These are phyloP conservation scores for Scheffersomyces stipitis DNA, from an alignment of 805 yeast species.

Conservation along the genomic window DNA sequence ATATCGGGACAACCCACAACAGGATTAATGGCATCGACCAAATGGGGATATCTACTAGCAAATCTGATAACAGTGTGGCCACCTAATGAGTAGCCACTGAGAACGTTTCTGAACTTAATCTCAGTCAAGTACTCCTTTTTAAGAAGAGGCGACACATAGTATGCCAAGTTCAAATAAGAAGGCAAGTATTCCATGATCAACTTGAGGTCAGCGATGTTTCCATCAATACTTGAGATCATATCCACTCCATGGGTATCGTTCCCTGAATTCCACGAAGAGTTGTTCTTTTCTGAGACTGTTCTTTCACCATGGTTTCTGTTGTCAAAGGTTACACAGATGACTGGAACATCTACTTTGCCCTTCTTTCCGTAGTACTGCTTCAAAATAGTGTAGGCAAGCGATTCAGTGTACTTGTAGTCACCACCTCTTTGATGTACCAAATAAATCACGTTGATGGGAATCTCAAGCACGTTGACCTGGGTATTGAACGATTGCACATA, in stretches of 20 bases:
- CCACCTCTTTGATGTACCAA: conserved; percentile 49
- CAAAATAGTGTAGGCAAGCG: conserved; percentile 39
- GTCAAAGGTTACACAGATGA: conserved; percentile 53
- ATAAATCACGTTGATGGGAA: conserved; percentile 42
- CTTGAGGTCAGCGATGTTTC: conserved; percentile 45
- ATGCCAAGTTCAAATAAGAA: conserved; percentile 33
- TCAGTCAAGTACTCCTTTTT: conserved; percentile 16
- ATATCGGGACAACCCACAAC: conserved; percentile 52
- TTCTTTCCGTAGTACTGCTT: conserved; percentile 21
- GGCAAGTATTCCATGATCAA: conserved; percentile 48
- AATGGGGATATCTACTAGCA: conserved; percentile 38
- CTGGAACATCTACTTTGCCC: conserved; percentile 21
- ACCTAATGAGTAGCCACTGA: conserved; percentile 55
- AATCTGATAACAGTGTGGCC: conserved; percentile 55
- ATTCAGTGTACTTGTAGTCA: conserved; percentile 36
- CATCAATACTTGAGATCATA: conserved; percentile 49
- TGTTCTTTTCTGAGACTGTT: conserved; percentile 29
- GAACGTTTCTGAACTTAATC: conserved; percentile 34
- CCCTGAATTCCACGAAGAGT: conserved; percentile 47
- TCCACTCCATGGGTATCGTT: conserved; percentile 52
- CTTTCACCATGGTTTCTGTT: conserved; percentile 58
- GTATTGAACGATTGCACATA: conserved; percentile 21
- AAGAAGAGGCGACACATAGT: conserved; percentile 10
- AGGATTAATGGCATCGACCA: conserved; percentile 45
- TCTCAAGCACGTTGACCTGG: conserved; percentile 11